These are phyloP conservation scores for Filosporella fistucella DNA, from an alignment of 495 filamentous ascomycete genomes.

Conservation along the genomic window DNA sequence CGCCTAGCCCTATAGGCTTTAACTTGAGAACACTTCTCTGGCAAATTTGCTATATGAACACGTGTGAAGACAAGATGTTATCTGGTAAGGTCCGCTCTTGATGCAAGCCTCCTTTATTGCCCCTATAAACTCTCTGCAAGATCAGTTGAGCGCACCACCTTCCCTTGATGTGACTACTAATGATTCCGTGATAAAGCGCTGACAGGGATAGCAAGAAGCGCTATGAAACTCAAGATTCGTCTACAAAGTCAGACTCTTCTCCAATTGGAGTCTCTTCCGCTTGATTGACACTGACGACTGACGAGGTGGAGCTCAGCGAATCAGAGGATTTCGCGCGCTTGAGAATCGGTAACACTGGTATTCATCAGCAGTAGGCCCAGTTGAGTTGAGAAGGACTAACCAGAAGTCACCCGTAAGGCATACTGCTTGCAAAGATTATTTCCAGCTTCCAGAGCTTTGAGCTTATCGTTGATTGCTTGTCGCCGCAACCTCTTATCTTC, in stretches of 20 bases:
- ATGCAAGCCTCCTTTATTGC: no score
- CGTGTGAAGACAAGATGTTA: no score
- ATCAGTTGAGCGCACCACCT: no score
- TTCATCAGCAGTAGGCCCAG: not conserved
- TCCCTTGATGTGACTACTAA: no score
- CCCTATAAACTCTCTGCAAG: no score
- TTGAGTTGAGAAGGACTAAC: not conserved
- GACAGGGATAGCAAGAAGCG: no score
- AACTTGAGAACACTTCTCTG: no score
- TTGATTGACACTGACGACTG: not conserved
- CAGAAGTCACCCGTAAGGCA: slow-evolving; percentile 6
- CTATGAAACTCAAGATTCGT: not conserved
- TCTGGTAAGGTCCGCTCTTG: no score
- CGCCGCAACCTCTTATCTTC: slow-evolving; percentile 11
- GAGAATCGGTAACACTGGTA: not conserved
- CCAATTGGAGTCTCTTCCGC: slow-evolving; percentile 4
- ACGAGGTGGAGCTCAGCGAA: not conserved
- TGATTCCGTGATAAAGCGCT: no score
- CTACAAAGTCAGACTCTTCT: not conserved
- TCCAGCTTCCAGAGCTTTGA: slow-evolving; percentile 23
- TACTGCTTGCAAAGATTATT: slow-evolving; percentile 25
- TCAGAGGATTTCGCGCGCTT: not conserved
- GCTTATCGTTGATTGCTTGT: slow-evolving; percentile 15
- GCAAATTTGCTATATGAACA: no score
- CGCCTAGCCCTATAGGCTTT: no score